Conservation (phyloP, 2,329 filamentous ascomycete species). For the Monosporascus sp. region DNA sequence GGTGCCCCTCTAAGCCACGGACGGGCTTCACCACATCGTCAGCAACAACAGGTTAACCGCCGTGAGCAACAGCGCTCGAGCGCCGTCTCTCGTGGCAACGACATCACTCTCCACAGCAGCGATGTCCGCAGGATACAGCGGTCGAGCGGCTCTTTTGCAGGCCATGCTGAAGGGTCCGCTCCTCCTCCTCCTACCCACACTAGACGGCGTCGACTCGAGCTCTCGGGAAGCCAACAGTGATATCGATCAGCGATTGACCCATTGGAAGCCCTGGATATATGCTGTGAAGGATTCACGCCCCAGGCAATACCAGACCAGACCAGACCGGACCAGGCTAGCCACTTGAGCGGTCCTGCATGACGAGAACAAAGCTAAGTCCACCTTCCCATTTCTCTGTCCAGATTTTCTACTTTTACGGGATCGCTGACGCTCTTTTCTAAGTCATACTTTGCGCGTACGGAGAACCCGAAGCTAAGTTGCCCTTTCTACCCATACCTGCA, state of each 20-base stretch:
- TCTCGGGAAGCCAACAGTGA: neutral
- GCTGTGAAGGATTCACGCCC: too few species aligned
- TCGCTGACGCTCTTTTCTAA: neutral
- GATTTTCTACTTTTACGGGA: neutral
- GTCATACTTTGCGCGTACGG: too few species aligned
- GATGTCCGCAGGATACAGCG: neutral
- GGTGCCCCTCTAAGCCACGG: constrained; percentile 4
- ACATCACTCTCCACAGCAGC: constrained; percentile 1
- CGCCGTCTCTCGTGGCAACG: neutral
- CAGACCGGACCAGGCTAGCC: neutral
- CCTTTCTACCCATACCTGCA: neutral
- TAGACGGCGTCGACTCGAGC: constrained; percentile 1
- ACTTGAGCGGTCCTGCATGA: neutral
- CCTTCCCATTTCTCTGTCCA: too few species aligned
- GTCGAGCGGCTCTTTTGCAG: neutral
- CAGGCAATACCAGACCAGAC: neutral
- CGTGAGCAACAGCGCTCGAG: constrained; percentile 2
- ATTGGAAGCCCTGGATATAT: too few species aligned
- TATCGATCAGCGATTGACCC: neutral
- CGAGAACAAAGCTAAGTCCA: neutral
- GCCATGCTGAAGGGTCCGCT: constrained; percentile 1
- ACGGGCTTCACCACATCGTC: neutral
- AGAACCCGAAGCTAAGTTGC: constrained; percentile 3
- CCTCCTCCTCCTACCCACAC: neutral
- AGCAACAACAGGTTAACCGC: neutral